Evolutionary conservation across 495 filamentous ascomycete species (phyloP).

Genomic region (Lophiotrema nucula): DNA sequence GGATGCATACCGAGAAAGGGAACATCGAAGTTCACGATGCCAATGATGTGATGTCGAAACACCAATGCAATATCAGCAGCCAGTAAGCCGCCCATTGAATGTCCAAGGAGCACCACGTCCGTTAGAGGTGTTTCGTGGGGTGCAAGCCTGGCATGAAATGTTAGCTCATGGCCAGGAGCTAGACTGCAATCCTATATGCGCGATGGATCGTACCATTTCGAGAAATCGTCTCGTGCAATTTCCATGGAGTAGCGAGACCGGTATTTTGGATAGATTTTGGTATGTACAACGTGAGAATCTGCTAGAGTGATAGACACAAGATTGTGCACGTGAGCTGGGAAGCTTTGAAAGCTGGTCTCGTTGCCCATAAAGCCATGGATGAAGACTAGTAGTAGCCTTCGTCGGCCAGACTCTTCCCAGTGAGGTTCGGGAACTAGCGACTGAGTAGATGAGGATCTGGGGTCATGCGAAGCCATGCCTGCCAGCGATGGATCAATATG

Average conservation of each 20-base stretch:
- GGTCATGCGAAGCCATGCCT: constrained; percentile 48
- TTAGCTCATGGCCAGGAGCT: constrained; percentile 4
- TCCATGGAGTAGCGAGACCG: constrained; percentile 74
- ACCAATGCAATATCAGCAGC: constrained; percentile 75
- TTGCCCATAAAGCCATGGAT: constrained; percentile 94
- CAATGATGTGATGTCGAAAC: constrained; percentile 76
- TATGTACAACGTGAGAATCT: constrained; percentile 77
- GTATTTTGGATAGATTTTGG: constrained; percentile 90
- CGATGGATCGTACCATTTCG: constrained; percentile 60
- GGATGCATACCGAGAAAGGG: constrained; percentile 89
- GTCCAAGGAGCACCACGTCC: constrained; percentile 81
- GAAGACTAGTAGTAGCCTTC: constrained; percentile 76
- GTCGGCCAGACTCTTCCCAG: constrained; percentile 43
- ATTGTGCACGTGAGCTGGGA: constrained; percentile 84
- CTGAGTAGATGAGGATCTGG: constrained; percentile 62
- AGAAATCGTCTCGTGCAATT: constrained; percentile 76
- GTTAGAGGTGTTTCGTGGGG: constrained; percentile 72
- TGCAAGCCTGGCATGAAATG: constrained; percentile 54
- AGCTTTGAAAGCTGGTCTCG: constrained; percentile 81
- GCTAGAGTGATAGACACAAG: constrained; percentile 64
- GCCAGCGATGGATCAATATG: neutral
- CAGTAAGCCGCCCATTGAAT: constrained; percentile 87
- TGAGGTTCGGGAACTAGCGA: constrained; percentile 55
- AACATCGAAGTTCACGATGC: constrained; percentile 80
- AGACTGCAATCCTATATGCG: neutral